These are phyloP conservation scores for Neopestalotiopsis sp. DNA, from an alignment of 2,329 filamentous ascomycete genomes.

Conservation along the genomic window DNA sequence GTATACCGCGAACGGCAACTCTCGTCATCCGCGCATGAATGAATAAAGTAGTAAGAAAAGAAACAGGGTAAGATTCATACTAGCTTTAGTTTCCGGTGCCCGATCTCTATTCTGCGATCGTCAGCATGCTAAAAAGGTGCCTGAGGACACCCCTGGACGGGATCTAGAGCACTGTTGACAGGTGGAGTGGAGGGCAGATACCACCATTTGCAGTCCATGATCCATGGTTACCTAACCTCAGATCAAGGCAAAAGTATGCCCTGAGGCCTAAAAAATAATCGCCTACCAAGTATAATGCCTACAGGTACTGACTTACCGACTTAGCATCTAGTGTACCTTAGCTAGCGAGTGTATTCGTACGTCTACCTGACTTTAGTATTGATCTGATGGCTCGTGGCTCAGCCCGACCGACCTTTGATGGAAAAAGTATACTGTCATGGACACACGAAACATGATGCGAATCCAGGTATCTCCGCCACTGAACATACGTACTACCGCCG, in stretches of 20 bases:
- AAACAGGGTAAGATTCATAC: background rate
- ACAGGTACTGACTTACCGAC: too few species aligned
- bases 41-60: background rate
- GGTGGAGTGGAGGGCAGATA: background rate
- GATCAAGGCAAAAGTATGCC: background rate
- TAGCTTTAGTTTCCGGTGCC: background rate
- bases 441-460: background rate
- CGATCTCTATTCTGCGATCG: background rate
- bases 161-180: background rate
- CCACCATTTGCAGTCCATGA: background rate
- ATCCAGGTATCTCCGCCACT: background rate
- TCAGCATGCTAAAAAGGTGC: background rate
- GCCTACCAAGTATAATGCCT: too few species aligned
- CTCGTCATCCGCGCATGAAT: background rate
- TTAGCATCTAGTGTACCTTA: too few species aligned
- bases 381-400: background rate
- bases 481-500: background rate
- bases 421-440: background rate
- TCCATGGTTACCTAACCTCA: background rate
- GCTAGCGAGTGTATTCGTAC: background rate
- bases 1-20: background rate
- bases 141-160: background rate
- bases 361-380: too few species aligned
- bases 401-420: background rate
- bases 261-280: background rate